Base-by-base conservation (phyloP, 306 rosid species). In the Rubus parviflorus region DNA sequence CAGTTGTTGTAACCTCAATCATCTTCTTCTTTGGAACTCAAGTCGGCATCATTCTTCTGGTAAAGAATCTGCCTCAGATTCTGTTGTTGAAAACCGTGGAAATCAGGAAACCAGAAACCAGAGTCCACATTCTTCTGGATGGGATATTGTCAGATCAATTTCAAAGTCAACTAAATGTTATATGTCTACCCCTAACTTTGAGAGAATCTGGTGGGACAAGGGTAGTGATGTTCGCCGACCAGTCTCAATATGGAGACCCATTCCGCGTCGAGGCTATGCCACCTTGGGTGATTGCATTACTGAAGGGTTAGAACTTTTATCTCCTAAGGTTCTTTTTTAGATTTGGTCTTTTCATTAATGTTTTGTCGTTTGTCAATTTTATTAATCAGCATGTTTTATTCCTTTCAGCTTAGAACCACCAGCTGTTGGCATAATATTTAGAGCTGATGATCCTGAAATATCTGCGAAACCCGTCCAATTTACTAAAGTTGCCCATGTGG, bases 201-300 rank as follows among this genome's bases (percentile, higher is more conserved):
- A 95, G 87, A 91, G 97, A 80, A 92, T 95, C 81, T 95, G 97
- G 99, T 92, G 99, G 99, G 97, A 95, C 83, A 95, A 89, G 87
- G 98, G 99, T 75, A 74, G 87, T 75, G 97, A 95, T 77, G 79
- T 83, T 74, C 91, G 94, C 48, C 90, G 80, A 42, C 90, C 97
- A 46, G 91, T 95, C 85, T 90, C 99, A 35, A 87, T 95, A 83
- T 95, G 99, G 99, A 85, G 99, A 82, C 99, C 99, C 52, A 74
- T 88, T 75, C 83, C 88, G 38, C 91, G 89, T 66, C 90, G 74
- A 22, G 97, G 97, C 75, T 91, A 95, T 87, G 90, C 90, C 58
- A 78, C 89, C 70, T 76, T 95, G 89, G 99, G 97, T 53, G 99
- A 95, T 82, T 95, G 93, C 87, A 87, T 95, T 75, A 90, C 92